Base-by-base conservation (phyloP, 805 yeast genomes). In the Starmerella etchellsii region DNA sequence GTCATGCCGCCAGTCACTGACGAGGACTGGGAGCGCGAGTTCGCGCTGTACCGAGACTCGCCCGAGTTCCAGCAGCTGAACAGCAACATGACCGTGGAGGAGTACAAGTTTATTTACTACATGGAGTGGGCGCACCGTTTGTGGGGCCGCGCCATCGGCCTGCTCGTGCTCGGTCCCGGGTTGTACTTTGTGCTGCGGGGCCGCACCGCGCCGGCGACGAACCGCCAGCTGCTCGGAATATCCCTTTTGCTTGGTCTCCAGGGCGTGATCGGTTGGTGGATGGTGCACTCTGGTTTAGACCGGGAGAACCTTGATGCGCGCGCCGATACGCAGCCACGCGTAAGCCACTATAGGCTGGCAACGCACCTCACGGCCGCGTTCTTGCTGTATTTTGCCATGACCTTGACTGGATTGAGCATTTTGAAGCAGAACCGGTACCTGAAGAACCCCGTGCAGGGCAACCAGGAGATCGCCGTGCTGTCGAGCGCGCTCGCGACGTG, bases 211-310 rank as follows among this genome's bases (percentile, higher is more conserved):
- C 62, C 73, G 3, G 76, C 75, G 43, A 78, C 81, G 3, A 77
- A 82, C 36, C 65, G 66, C 42, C 70, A 83, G 50, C 65, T 91
- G 14, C 60, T 81, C 18, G 82, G 82, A 2, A 71, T 91, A 34
- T 72, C 94, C 31, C 75, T 70, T 0, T 64, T 91, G 38, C 68
- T 91, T 43, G 99, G 95, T 10, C 64, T 91, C 36, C 98, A 91
- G 66, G 98, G 98, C 39, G 81, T 78, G 39, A 79, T 91, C 50
- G 98, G 98, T 25, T 91, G 98, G 98, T 91, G 99, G 99, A 91
- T 91, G 98, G 98, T 91, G 39, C 76, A 81, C 54, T 83, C 95
- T 9, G 98, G 98, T 24, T 69, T 91, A 41, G 94, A 85, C 57
- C 80, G 79, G 54, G 70, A 78, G 33, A 79, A 79, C 55, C 65